phyloP scores from a whole-genome alignment of 164 flowering plant species.

The Aristolochia californica region DNA sequence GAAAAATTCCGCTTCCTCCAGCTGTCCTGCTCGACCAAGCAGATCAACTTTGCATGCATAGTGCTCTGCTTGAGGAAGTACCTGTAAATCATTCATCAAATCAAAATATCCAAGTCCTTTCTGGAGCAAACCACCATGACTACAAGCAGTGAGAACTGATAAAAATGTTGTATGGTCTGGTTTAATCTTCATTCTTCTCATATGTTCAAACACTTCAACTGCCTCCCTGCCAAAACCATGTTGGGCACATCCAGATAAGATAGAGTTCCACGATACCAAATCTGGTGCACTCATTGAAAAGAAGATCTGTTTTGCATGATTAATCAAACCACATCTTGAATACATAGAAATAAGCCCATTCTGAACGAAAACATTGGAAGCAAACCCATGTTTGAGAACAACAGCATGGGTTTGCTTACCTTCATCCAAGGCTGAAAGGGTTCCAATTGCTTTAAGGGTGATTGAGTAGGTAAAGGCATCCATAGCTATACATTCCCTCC shows the following conservation, averaged over 20 bases:
- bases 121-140: slow-evolving; percentile 43
- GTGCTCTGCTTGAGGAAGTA: slow-evolving; percentile 29
- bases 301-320: slow-evolving; percentile 29
- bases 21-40: slow-evolving; percentile 38
- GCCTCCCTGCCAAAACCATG: slow-evolving; percentile 44
- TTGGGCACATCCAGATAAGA: slow-evolving; percentile 36
- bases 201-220: slow-evolving; percentile 38
- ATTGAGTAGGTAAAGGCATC: slow-evolving; percentile 35
- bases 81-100: slow-evolving; percentile 24
- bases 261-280: slow-evolving; percentile 48
- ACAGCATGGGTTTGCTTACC: slow-evolving; percentile 46
- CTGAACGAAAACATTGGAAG: slow-evolving; percentile 22
- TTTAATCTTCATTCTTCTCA: slow-evolving; percentile 22
- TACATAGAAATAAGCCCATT: slow-evolving; percentile 56
- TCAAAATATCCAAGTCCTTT: slow-evolving; percentile 35
- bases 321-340: slow-evolving; percentile 43
- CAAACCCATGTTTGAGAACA: slow-evolving; percentile 29
- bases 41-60: slow-evolving; percentile 39
- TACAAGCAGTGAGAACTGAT: slow-evolving; percentile 39
- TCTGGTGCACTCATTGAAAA: slow-evolving; percentile 28
- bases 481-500: slow-evolving; percentile 16
- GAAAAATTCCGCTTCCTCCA: slow-evolving; percentile 41
- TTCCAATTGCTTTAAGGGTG: slow-evolving; percentile 30
- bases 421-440: slow-evolving; percentile 31
- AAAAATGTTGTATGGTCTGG: slow-evolving; percentile 40